Evolutionary conservation across 2,329 filamentous ascomycete genomes (phyloP).

Genomic region (Apiospora pterosperma): DNA sequence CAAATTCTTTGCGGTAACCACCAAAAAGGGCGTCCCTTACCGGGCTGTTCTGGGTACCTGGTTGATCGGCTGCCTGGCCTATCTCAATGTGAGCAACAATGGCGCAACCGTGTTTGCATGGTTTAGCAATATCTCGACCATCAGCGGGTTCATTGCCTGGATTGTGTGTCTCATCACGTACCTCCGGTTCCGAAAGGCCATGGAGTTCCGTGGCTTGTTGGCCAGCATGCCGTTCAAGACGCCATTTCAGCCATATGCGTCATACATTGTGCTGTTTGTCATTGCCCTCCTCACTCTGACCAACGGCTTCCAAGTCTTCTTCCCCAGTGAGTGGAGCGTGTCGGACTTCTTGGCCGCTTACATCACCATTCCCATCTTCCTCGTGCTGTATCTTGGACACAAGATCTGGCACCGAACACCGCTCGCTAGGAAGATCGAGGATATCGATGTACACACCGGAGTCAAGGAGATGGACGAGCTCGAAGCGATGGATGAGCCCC

Average conservation of each 20-base stretch:
- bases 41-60: constrained; percentile 51
- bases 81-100: constrained; percentile 63
- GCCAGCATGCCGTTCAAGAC: constrained; percentile 50
- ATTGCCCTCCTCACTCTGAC: constrained; percentile 64
- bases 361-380: constrained; percentile 60
- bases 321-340: constrained; percentile 59
- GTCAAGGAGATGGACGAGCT: constrained; percentile 62
- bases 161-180: constrained; percentile 56
- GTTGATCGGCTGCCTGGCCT: constrained; percentile 63
- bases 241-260: constrained; percentile 58
- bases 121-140: constrained; percentile 69
- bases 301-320: constrained; percentile 75
- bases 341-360: constrained; percentile 63
- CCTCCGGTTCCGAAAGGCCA: constrained; percentile 56
- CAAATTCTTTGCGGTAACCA: constrained; percentile 55
- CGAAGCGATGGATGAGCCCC: constrained; percentile 43
- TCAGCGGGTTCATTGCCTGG: constrained; percentile 59
- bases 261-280: constrained; percentile 55
- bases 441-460: constrained; percentile 56
- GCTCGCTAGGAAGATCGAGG: constrained; percentile 36
- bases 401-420: constrained; percentile 48
- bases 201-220: constrained; percentile 48
- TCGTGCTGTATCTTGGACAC: constrained; percentile 58
- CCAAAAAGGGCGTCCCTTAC: constrained; percentile 58
- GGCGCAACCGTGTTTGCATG: constrained; percentile 65